Conservation (phyloP, 2,329 filamentous ascomycete genomes). For the Botrytis aclada region DNA sequence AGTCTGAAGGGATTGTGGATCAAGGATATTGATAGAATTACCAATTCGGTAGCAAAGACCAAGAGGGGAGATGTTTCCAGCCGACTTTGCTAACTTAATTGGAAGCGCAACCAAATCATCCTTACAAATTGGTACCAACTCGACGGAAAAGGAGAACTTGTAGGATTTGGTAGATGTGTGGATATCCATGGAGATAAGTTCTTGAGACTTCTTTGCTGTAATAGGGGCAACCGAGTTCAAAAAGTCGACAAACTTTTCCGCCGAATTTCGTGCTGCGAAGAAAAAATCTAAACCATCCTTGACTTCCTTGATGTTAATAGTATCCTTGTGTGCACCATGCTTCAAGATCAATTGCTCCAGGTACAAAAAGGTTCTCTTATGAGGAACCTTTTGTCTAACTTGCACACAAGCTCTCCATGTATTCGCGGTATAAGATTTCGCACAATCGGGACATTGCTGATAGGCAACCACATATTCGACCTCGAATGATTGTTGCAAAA, state of each 20-base stretch:
- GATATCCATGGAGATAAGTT: conserved; percentile 88
- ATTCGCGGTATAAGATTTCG: conserved; percentile 94
- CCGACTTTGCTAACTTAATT: conserved; percentile 79
- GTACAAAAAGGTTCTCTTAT: conserved; percentile 82
- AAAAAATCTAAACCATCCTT: conserved; percentile 96
- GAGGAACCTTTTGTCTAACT: conserved; percentile 92
- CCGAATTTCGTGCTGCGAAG: conserved; percentile 85
- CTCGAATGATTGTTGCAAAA: conserved; percentile 91
- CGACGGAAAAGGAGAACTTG: conserved; percentile 89
- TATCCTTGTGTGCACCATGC: conserved; percentile 85
- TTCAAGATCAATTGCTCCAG: conserved; percentile 96
- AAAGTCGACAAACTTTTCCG: conserved; percentile 90
- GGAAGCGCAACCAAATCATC: conserved; percentile 95
- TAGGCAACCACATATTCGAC: conserved; percentile 87
- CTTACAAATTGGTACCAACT: conserved; percentile 93
- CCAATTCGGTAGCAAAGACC: conserved; percentile 84
- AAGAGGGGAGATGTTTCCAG: conserved; percentile 85
- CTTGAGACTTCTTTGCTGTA: conserved; percentile 78
- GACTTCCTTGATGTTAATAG: conserved; percentile 96
- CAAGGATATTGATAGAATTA: conserved; percentile 83
- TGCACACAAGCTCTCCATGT: conserved; percentile 93
- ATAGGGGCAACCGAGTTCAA: conserved; percentile 77
- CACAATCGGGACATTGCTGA: conserved; percentile 93
- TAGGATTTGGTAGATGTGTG: conserved; percentile 89
- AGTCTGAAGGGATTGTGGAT: conserved; percentile 87